Base-by-base conservation (phyloP, 306 rosid species). In the Vigna angularis region DNA sequence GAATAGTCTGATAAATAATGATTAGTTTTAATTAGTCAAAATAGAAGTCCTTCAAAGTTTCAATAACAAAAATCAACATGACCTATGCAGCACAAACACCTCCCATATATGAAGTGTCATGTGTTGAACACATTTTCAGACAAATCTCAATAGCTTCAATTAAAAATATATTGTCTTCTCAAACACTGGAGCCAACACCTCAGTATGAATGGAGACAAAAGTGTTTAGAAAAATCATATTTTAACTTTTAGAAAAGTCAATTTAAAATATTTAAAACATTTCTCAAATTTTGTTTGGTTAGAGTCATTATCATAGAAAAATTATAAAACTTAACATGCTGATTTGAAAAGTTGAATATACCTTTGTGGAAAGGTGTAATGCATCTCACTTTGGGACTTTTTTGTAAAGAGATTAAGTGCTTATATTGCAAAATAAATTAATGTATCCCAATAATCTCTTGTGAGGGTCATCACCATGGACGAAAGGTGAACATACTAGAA, bases 1-100 rank as follows among this genome's bases (percentile, higher is more conserved):
- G 98, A 95, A 83, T 95, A 95, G 36, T 95, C 98, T 95, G 96
- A 75, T 68, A 85, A 81, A 82, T 88, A 61, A 87, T 42, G 64
- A 77, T 30, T 80, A 40, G 74, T 75, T 79, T 70, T 66, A 53
- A 71, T 70, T 62, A 42, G 61, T 73, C 11, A 82, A 52, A 82
- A 77, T 48, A 57, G 34, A 66, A 49, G 79, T 38, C 44, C 72
- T 76, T 68, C 55, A 24, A 74, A 72, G 63, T 70, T 36, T 53
- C 64, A 67, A 76, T 38, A 32, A 63, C 63, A 52, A 68, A 69
- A 69, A 28, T 74, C 40, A 81, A 73, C 69, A 50, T 52, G 6
- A 7, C 6, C 66, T 61, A 61, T 6, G 45, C 34, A 61, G 44
- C 44, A 61, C 67, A 61, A 16, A 32, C 45, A 7, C 3, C 44